Base-by-base conservation (phyloP, 2,329 filamentous ascomycete genomes). In the Colletotrichum echinochloae region DNA sequence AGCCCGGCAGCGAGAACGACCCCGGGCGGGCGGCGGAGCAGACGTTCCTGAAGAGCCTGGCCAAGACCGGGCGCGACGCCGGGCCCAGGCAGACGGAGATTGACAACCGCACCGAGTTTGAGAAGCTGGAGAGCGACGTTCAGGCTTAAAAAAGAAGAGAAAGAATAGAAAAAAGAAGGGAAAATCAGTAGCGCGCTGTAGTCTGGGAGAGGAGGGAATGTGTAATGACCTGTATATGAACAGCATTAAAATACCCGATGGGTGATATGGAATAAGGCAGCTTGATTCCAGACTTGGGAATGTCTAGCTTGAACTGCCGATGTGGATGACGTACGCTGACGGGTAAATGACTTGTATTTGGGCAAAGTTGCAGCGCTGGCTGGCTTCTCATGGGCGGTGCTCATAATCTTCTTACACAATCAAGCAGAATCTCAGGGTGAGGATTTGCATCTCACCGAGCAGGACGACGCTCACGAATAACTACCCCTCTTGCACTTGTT, bases 1-100 rank as follows among this genome's bases (percentile, higher is more conserved):
- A 86, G 74, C 82, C 83, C 70, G 86, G 86, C 2, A 82, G 81
- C 7, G 78, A 82, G 74, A 77, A 85, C 67, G 86, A 88, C 73
- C 86, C 86, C 5, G 80, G 81, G 60, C 75, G 82, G 11, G 67
- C 81, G 48, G 85, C 85, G 5, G 85, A 86, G 77, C 73, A 78
- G 49, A 81, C 82, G 73, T 80, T 88, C 41, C 72, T 77, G 67
- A 66, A 74, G 55, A 74, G 73, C 20, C 73, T 76, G 60, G 74
- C 70, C 41, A 70, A 74, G 8, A 71, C 41, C 28, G 75, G 73
- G 1, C 61, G 76, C n/a, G 75, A 75, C 49, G 73, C 76, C 30
- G 76, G 75, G 0, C 76, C 73, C 16, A 78, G 72, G 26, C 76
- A 82, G 71, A 61, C 37, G 1, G 72, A 75, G 6, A 28, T 79